phyloP scores from a whole-genome alignment of 2,329 filamentous ascomycete genomes.

The Trichoderma cornu-damae region DNA sequence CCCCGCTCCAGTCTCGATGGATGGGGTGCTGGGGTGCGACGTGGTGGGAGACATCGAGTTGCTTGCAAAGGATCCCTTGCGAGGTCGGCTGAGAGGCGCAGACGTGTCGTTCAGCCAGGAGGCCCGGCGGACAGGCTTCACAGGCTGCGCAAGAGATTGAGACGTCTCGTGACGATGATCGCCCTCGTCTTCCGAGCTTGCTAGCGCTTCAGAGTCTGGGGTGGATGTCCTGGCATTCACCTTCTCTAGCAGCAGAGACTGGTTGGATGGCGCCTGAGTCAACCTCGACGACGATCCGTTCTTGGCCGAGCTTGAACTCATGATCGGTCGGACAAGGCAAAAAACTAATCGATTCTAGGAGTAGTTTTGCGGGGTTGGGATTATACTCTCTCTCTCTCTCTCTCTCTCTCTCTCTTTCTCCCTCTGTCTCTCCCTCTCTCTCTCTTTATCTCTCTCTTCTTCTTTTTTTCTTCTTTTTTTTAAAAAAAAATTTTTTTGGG shows the following conservation, averaged over 20 bases:
- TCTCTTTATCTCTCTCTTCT: no score
- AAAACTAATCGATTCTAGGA: neutral
- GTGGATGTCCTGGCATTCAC: conserved; percentile 75
- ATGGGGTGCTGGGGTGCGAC: conserved; percentile 76
- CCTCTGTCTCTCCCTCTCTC: no score
- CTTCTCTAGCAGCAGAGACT: conserved; percentile 67
- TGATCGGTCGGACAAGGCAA: conserved; percentile 29
- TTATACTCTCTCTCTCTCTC: no score
- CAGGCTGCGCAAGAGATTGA: conserved; percentile 45
- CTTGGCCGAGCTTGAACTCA: conserved; percentile 51
- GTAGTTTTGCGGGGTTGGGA: neutral
- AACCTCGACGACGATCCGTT: conserved; percentile 47
- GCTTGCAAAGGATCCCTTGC: conserved; percentile 73
- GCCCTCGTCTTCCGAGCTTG: conserved; percentile 88
- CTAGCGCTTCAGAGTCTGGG: conserved; percentile 88
- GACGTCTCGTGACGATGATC: conserved; percentile 58
- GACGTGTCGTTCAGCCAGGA: conserved; percentile 85
- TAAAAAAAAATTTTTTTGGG: no score
- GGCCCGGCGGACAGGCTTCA: conserved; percentile 63
- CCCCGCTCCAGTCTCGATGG: conserved; percentile 53
- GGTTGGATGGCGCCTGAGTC: conserved; percentile 50
- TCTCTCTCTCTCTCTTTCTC: no score
- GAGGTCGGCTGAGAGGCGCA: conserved; percentile 55
- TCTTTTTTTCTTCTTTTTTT: no score
- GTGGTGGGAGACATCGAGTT: conserved; percentile 71